phyloP scores from a whole-genome alignment of 106 monocot species.

The Dactylorhiza incarnata region DNA sequence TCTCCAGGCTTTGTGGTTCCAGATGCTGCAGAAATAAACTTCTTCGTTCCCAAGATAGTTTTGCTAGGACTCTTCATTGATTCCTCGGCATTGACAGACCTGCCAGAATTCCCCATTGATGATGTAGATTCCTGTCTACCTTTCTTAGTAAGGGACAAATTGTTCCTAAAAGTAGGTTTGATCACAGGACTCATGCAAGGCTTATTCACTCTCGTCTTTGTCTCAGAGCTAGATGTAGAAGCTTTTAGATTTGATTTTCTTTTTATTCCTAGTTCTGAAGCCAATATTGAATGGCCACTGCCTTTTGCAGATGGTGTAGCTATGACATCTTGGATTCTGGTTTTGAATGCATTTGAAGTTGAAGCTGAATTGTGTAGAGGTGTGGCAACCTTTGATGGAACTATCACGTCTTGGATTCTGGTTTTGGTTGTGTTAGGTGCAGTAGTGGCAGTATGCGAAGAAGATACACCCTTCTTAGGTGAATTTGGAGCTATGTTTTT shows the following conservation, averaged over 20 bases:
- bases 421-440: conserved; percentile 12
- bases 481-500: conserved; percentile 16
- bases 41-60: conserved; percentile 7
- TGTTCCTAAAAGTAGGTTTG: conserved; percentile 17
- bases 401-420: conserved; percentile 23
- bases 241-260: conserved; percentile 4
- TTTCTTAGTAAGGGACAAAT: conserved; percentile 13
- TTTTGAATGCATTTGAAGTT: background rate
- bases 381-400: background rate
- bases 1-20: background rate
- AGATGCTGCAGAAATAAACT: conserved; percentile 9
- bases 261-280: conserved; percentile 1
- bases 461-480: conserved; percentile 13
- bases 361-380: background rate
- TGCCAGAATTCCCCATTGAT: background rate
- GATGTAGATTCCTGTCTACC: conserved; percentile 7
- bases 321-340: background rate
- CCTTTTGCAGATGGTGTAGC: background rate
- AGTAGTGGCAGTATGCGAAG: background rate
- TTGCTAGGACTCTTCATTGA: background rate
- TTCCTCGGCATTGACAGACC: background rate
- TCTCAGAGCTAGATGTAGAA: conserved; percentile 1
- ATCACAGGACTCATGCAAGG: background rate
- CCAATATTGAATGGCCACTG: background rate
- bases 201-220: background rate